These are phyloP conservation scores for Pleurotus djamor DNA, from an alignment of 768 basidiomycete genomes.

Conservation along the genomic window DNA sequence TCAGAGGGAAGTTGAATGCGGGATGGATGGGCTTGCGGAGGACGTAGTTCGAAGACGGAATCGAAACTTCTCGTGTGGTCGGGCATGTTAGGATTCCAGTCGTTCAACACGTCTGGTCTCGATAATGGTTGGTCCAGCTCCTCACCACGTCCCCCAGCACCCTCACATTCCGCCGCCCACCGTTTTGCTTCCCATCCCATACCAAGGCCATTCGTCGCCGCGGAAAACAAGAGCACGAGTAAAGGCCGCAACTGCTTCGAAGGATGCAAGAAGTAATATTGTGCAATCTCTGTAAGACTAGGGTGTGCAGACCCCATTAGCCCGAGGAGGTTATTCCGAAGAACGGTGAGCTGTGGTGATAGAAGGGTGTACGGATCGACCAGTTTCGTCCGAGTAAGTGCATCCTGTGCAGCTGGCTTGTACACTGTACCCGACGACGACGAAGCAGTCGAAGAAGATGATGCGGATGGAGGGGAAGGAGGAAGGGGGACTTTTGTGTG, in stretches of 20 bases:
- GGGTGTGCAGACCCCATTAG: constrained; percentile 91
- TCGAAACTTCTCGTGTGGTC: constrained; percentile 72
- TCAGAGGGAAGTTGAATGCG: constrained; percentile 21
- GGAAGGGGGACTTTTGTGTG: constrained; percentile 21
- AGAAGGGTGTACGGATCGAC: constrained; percentile 70
- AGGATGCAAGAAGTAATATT: constrained; percentile 88
- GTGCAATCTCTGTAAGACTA: constrained; percentile 80
- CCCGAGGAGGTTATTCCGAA: constrained; percentile 70
- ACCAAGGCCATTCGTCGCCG: constrained; percentile 92
- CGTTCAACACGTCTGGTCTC: constrained; percentile 79
- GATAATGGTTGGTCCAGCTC: constrained; percentile 81
- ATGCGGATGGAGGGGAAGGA: constrained; percentile 14
- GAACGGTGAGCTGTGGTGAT: constrained; percentile 64
- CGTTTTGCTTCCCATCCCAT: constrained; percentile 55
- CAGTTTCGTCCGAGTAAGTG: constrained; percentile 12
- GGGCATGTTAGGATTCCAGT: constrained; percentile 88
- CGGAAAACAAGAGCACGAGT: constrained; percentile 84
- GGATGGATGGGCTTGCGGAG: constrained; percentile 33
- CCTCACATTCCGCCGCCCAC: constrained; percentile 60
- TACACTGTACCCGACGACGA: background rate
- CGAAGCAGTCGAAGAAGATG: background rate
- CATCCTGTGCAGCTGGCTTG: constrained; percentile 3
- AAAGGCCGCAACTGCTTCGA: constrained; percentile 91
- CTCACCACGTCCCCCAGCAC: constrained; percentile 45
- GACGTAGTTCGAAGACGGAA: constrained; percentile 49